Evolutionary conservation across 345 rosid species (phyloP).

Genomic region (Crucihimalaya himalaica): DNA sequence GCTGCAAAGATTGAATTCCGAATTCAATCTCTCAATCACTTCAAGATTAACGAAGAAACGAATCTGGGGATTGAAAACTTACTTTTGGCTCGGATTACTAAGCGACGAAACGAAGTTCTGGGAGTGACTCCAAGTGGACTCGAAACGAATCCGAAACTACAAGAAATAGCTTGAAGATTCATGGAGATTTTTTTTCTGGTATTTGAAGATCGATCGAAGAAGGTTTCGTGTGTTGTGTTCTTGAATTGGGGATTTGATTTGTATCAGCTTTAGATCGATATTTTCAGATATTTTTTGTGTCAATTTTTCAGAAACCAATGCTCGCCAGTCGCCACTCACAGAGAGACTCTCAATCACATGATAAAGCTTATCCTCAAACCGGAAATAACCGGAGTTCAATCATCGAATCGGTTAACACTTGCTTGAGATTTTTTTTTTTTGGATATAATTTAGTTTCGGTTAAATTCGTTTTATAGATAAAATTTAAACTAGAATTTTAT

Average conservation of each 20-base stretch:
- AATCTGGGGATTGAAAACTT: background rate
- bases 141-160: conserved; percentile 48
- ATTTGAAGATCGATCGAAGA: conserved; percentile 23
- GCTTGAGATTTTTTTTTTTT: background rate
- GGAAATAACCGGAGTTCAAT: background rate
- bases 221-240: background rate
- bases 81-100: conserved; percentile 56
- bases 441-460: background rate
- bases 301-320: conserved; percentile 10
- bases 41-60: background rate
- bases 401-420: background rate
- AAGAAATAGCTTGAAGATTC: conserved; percentile 56
- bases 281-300: background rate
- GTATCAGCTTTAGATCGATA: conserved; percentile 6
- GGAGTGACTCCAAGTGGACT: conserved; percentile 42
- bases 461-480: background rate
- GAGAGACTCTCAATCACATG: background rate
- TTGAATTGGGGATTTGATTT: background rate
- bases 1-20: conserved; percentile 40
- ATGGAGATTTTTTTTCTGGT: conserved; percentile 22
- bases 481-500: background rate
- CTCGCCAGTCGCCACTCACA: conserved; percentile 22
- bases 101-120: conserved; percentile 43
- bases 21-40: background rate
- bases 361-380: conserved; percentile 30